Conservation (phyloP, 495 filamentous ascomycete genomes). For the Talaromyces adpressus region DNA sequence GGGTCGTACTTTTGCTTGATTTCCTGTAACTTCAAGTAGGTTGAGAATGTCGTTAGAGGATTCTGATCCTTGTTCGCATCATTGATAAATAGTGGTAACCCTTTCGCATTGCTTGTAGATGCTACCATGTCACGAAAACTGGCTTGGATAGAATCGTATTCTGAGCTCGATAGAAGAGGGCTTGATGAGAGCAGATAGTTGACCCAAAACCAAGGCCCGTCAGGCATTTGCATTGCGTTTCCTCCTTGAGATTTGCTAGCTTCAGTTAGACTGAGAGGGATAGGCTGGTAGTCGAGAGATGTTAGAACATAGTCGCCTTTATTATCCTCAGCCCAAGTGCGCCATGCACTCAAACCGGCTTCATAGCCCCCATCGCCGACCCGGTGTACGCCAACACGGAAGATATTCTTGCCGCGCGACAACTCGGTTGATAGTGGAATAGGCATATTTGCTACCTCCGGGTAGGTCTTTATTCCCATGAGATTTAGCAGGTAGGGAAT, state of each 20-base stretch:
- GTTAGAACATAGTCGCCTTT: constrained; percentile 24
- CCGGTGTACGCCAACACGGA: constrained; percentile 27
- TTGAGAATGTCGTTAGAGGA: constrained; percentile 23
- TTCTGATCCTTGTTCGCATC: constrained; percentile 26
- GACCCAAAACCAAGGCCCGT: constrained; percentile 29
- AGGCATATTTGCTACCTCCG: constrained; percentile 26
- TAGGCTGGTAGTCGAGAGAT: constrained; percentile 26
- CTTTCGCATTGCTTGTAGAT: constrained; percentile 19
- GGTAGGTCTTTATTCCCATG: constrained; percentile 19
- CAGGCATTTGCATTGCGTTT: constrained; percentile 32
- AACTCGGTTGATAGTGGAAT: constrained; percentile 20
- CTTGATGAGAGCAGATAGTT: constrained; percentile 23
- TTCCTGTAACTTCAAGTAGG: constrained; percentile 18
- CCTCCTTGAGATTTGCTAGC: constrained; percentile 28
- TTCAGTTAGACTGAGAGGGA: constrained; percentile 25
- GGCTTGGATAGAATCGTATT: constrained; percentile 22
- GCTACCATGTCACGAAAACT: constrained; percentile 26
- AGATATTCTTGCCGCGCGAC: constrained; percentile 24
- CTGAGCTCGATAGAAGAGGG: constrained; percentile 15
- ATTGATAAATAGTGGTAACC: constrained; percentile 26
- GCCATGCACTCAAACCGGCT: constrained; percentile 18
- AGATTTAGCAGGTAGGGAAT: constrained; percentile 21
- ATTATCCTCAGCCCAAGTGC: constrained; percentile 21
- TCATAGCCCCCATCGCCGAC: constrained; percentile 17
- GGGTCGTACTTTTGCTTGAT: constrained; percentile 34